Conservation (phyloP, 805 yeast species). For the Kazachstania viticola region DNA sequence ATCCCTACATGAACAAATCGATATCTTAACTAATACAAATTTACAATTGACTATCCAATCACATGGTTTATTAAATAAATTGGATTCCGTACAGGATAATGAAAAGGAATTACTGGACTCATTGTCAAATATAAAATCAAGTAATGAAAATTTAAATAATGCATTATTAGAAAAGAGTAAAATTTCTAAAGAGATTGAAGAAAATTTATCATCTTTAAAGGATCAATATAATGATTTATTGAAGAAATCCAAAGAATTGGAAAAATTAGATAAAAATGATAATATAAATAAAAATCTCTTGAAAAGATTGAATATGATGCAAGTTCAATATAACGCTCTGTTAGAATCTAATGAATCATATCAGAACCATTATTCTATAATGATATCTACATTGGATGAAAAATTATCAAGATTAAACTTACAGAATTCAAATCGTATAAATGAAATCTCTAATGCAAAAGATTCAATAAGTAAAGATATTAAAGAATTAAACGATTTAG, state of each 20-base stretch:
- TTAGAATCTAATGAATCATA: conserved; percentile 14
- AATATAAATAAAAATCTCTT: too few species aligned
- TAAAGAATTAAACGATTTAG: not conserved
- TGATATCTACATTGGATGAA: conserved; percentile 5
- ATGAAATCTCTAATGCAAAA: too few species aligned
- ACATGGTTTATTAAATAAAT: conserved; percentile 41
- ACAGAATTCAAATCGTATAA: too few species aligned
- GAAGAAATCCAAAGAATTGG: not conserved
- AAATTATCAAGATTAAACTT: conserved; percentile 2
- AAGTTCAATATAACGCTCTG: conserved; percentile 16
- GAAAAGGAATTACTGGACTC: conserved; percentile 39
- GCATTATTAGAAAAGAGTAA: conserved; percentile 31
- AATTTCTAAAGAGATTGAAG: conserved; percentile 54
- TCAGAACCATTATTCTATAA: conserved; percentile 10
- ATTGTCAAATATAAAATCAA: conserved; percentile 58
- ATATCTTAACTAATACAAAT: conserved; percentile 35
- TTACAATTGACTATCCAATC: conserved; percentile 28
- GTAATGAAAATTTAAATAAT: conserved; percentile 61
- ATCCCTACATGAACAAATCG: conserved; percentile 37
- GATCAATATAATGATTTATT: not conserved
- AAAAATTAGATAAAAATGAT: not conserved
- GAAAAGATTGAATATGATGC: conserved; percentile 9
- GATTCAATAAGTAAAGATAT: not conserved
- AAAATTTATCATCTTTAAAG: conserved; percentile 14
- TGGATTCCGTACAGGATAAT: conserved; percentile 33